Base-by-base conservation (phyloP, 352 stramenopile genomes). In the Phytophthora chlamydospora region DNA sequence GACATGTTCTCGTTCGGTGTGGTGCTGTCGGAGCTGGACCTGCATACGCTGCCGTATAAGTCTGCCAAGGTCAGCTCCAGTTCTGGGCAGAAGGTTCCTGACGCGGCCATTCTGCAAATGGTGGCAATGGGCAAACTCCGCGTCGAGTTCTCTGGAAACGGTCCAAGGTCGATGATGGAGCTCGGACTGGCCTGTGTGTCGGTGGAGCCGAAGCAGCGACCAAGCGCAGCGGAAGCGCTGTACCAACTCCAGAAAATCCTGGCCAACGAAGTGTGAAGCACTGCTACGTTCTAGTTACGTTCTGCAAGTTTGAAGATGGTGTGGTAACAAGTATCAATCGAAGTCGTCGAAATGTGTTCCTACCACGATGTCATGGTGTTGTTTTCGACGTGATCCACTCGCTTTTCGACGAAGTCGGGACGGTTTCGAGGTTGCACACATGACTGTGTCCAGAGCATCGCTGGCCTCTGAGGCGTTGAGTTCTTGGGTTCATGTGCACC, bases 41-140 rank as follows among this genome's bases (percentile, higher is more conserved):
- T n/a, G 7, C 55, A 71, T 32, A n/a, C 16, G 4, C 43, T 62
- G 4, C 62, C 62, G 19, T 73, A 70, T 33, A 17, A 41, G 5
- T 42, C 60, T n/a, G 62, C 57, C 4, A 63, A 61, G 4, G 33
- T 34, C 3, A 71, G 54, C 16, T 33, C 41, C 12, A 21, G 16
- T 3, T 50, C 45, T 6, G 19, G 48, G 11, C 42, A 38, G 31
- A 44, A 43, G 21, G 3, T 74, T 24, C 39, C 71, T 0, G 61
- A 73, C 27, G 70, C 68, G 1, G 73, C 64, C 0, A 67, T 83
- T 19, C 27, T 85, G 17, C 71, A 85, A 41, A 58, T 77, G 19
- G 71, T 81, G 4, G 71, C 76, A 5, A 54, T 66, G 10, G 73
- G 73, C 2, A 61, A 66, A 48, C 32, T 85, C 14, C 50, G 43